Conservation (phyloP, 345 rosid species). For the Crucihimalaya himalaica region DNA sequence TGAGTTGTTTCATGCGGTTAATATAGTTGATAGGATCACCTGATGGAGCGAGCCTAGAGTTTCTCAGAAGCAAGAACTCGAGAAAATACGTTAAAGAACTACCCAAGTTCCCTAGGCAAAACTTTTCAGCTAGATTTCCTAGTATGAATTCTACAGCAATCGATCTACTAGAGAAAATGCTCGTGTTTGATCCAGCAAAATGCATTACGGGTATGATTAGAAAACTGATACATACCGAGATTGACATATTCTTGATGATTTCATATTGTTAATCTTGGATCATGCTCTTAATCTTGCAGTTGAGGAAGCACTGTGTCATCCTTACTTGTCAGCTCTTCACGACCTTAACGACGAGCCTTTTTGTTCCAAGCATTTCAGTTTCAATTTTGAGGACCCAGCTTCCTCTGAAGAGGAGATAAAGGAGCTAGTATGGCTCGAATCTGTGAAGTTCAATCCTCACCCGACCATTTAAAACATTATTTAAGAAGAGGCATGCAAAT, state of each 20-base stretch:
- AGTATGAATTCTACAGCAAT: conserved; percentile 60
- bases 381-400: conserved; percentile 81
- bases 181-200: conserved; percentile 82
- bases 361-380: conserved; percentile 71
- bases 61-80: conserved; percentile 85
- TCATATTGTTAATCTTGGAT: not conserved
- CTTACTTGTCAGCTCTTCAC: conserved; percentile 76
- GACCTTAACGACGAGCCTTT: conserved; percentile 81
- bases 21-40: conserved; percentile 90
- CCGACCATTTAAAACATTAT: not conserved
- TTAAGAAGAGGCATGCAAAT: not conserved
- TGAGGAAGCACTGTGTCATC: conserved; percentile 84
- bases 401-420: conserved; percentile 92
- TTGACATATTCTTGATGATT: not conserved
- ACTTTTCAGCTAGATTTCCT: conserved; percentile 74
- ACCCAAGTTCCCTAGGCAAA: conserved; percentile 76
- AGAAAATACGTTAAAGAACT: conserved; percentile 86
- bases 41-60: conserved; percentile 78
- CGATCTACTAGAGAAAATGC: conserved; percentile 93
- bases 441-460: conserved; percentile 70
- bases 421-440: conserved; percentile 91
- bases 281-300: conserved; percentile 52
- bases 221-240: not conserved
- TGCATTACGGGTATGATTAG: conserved; percentile 78
- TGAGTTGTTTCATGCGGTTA: conserved; percentile 10